Evolutionary conservation across 345 rosid species (phyloP).

Genomic region (Zanthoxylum bungeanum): DNA sequence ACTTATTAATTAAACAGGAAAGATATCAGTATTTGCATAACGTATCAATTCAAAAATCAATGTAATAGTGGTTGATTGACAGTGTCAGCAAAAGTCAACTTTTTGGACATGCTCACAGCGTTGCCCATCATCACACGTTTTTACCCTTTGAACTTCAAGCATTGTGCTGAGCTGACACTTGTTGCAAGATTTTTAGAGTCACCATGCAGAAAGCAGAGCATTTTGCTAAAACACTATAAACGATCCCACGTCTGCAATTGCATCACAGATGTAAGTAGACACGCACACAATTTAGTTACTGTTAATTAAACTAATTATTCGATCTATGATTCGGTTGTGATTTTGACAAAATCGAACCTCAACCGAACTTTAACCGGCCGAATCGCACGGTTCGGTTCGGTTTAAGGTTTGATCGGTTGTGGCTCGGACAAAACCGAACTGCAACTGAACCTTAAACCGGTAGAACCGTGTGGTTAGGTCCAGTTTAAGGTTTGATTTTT

Average conservation of each 20-base stretch:
- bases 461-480: too few species aligned
- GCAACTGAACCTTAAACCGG: too few species aligned
- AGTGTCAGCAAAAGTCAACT: conserved; percentile 36
- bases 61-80: conserved; percentile 34
- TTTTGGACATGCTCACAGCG: conserved; percentile 39
- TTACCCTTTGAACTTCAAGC: neutral
- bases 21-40: conserved; percentile 21
- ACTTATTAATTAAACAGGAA: too few species aligned
- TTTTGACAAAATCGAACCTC: too few species aligned
- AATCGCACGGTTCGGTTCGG: too few species aligned
- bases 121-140: conserved; percentile 27
- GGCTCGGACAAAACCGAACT: too few species aligned
- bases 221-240: neutral
- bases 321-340: too few species aligned
- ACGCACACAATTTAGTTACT: too few species aligned
- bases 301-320: too few species aligned
- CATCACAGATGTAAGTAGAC: conserved; percentile 22
- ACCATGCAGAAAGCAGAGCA: conserved; percentile 14
- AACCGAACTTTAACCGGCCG: too few species aligned
- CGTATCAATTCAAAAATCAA: conserved; percentile 19
- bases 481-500: too few species aligned
- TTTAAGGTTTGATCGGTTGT: too few species aligned
- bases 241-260: conserved; percentile 10
- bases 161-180: conserved; percentile 11
- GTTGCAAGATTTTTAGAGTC: neutral